Percentiles rank a stretch among this genome's conserved stretches.
phyloP scores from a whole-genome alignment of 2,329 filamentous ascomycete species.

The Penicillium crustosum region DNA sequence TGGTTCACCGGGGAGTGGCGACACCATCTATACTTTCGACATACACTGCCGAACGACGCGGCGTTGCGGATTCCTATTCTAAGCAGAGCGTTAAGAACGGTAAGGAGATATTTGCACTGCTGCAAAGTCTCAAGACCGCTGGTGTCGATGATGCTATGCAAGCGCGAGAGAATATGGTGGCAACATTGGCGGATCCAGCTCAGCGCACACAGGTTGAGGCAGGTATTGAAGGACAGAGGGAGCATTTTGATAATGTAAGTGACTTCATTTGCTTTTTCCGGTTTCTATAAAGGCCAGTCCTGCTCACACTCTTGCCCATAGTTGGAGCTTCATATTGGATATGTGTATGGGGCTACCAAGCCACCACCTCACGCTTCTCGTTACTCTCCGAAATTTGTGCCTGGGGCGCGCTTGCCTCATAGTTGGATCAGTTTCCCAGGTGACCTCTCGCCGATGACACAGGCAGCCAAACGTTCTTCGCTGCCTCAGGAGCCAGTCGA shows the following conservation, averaged over 20 bases:
- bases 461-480: neutral
- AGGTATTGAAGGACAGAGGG: constrained; percentile 39
- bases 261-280: neutral
- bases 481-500: constrained; percentile 24
- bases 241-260: constrained; percentile 45
- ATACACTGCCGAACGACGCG: constrained; percentile 41
- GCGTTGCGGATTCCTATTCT: constrained; percentile 43
- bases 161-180: constrained; percentile 4
- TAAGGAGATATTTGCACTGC: constrained; percentile 42
- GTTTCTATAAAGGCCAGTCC: neutral
- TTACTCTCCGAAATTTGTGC: constrained; percentile 39
- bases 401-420: constrained; percentile 45
- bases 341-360: constrained; percentile 40
- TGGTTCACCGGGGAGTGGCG: constrained; percentile 36
- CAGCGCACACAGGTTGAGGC: constrained; percentile 12
- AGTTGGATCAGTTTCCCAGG: constrained; percentile 35
- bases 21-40: constrained; percentile 34
- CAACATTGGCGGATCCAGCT: neutral
- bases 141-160: constrained; percentile 14
- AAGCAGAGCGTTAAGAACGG: constrained; percentile 49
- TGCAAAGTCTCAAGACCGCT: constrained; percentile 42
- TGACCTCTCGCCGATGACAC: neutral
- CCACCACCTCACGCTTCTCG: constrained; percentile 40
- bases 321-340: constrained; percentile 48
- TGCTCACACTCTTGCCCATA: neutral